Percentiles rank a stretch among this genome's conserved stretches.
phyloP scores from a whole-genome alignment of 192 early-diverging fungal species.

The Coemansia sp. region DNA sequence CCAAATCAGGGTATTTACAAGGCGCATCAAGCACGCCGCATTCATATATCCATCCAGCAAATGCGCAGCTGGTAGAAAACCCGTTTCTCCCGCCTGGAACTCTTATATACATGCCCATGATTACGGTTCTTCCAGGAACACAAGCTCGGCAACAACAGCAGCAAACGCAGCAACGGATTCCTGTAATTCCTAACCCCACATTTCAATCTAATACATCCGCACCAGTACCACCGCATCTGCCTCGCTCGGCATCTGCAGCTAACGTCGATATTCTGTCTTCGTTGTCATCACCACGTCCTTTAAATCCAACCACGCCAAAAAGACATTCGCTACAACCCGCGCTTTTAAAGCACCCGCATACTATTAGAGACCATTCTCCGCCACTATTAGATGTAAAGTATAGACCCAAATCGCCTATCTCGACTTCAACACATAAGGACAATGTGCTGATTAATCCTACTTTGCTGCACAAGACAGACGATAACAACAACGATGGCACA shows the following conservation, averaged over 20 bases:
- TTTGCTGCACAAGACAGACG: not conserved
- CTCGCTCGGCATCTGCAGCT: not conserved
- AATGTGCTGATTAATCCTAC: not conserved
- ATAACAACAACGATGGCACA: not conserved
- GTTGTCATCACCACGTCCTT: not conserved
- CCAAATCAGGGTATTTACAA: not conserved
- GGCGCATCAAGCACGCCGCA: not conserved
- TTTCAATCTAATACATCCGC: not conserved
- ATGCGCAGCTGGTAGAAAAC: conserved; percentile 13
- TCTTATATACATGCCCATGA: conserved; percentile 20
- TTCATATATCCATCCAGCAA: conserved; percentile 1
- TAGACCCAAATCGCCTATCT: not conserved
- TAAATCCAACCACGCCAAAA: not conserved
- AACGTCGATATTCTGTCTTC: not conserved
- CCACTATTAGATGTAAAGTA: not conserved
- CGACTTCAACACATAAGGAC: not conserved
- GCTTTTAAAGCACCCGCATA: not conserved
- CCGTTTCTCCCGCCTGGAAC: conserved; percentile 24
- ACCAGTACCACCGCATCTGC: not conserved
- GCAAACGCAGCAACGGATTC: conserved; percentile 2
- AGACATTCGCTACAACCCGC: not conserved
- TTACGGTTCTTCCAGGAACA: conserved; percentile 17
- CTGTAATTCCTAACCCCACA: not conserved
- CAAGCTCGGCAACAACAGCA: not conserved
- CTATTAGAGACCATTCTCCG: not conserved